A percentile compares a stretch with the other conserved stretches of the same genome.
phyloP scores from a whole-genome alignment of 345 rosid genomes.

The Kernera saxatilis region DNA sequence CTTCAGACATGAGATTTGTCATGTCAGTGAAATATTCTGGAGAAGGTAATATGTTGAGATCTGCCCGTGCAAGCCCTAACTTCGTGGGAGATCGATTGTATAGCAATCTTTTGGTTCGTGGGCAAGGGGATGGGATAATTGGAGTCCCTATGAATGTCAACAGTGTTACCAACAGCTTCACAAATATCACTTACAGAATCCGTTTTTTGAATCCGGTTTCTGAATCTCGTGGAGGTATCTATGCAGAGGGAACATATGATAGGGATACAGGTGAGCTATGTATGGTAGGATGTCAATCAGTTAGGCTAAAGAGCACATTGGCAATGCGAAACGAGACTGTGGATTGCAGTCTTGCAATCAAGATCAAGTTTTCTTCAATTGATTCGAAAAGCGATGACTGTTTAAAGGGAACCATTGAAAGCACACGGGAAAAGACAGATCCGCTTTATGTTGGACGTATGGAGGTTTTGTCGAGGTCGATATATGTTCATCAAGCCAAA shows the following conservation, averaged over 20 bases:
- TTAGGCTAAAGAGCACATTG: conserved; percentile 16
- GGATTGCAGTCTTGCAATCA: conserved; percentile 62
- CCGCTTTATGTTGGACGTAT: conserved; percentile 57
- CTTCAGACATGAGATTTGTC: conserved; percentile 66
- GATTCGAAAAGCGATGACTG: conserved; percentile 41
- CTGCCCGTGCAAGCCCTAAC: conserved; percentile 54
- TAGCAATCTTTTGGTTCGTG: neutral
- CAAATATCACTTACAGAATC: conserved; percentile 66
- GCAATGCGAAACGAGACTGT: conserved; percentile 26
- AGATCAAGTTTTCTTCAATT: conserved; percentile 50
- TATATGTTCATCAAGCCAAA: conserved; percentile 51
- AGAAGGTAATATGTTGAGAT: conserved; percentile 32
- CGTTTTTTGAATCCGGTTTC: conserved; percentile 26
- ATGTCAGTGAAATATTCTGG: conserved; percentile 42
- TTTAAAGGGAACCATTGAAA: conserved; percentile 63
- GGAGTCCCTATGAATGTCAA: conserved; percentile 23
- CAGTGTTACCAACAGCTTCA: conserved; percentile 31
- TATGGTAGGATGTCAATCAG: conserved; percentile 74
- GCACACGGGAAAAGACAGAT: conserved; percentile 54
- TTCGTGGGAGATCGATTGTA: conserved; percentile 56
- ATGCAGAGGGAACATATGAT: conserved; percentile 76
- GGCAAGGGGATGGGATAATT: neutral
- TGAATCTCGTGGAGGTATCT: conserved; percentile 40
- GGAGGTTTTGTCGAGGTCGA: conserved; percentile 51
- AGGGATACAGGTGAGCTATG: conserved; percentile 59